These are phyloP conservation scores for Teratosphaeria epicoccoides DNA, from an alignment of 2,329 filamentous ascomycete genomes.

Conservation along the genomic window DNA sequence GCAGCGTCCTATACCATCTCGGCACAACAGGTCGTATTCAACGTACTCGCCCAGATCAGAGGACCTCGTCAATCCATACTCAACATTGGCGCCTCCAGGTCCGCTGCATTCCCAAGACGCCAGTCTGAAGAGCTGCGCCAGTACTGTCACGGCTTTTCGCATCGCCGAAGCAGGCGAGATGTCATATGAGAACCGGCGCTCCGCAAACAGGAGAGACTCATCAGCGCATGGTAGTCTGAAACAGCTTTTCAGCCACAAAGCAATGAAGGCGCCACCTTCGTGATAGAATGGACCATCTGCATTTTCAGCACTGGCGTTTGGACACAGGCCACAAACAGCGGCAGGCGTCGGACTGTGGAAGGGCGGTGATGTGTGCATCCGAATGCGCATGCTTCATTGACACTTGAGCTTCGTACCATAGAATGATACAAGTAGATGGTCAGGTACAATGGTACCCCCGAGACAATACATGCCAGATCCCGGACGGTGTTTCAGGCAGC, in stretches of 20 bases:
- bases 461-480: not conserved
- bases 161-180: slow-evolving; percentile 19
- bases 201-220: slow-evolving; percentile 3
- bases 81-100: slow-evolving; percentile 20
- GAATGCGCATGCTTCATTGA: not conserved
- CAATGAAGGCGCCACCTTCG: slow-evolving; percentile 19
- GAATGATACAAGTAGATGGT: not conserved
- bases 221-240: slow-evolving; percentile 18
- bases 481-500: not conserved
- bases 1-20: slow-evolving; percentile 30
- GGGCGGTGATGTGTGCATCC: no score
- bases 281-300: not conserved
- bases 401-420: not conserved
- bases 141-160: slow-evolving; percentile 22
- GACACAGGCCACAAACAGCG: not conserved
- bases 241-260: slow-evolving; percentile 26
- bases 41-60: slow-evolving; percentile 28
- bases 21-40: slow-evolving; percentile 31
- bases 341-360: not conserved
- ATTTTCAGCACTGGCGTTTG: not conserved
- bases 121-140: slow-evolving; percentile 24
- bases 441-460: not conserved
- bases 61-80: slow-evolving; percentile 32
- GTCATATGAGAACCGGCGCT: slow-evolving; percentile 14
- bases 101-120: slow-evolving; percentile 14